Conservation (phyloP, 768 basidiomycete species). For the Amanita jacksonii region DNA sequence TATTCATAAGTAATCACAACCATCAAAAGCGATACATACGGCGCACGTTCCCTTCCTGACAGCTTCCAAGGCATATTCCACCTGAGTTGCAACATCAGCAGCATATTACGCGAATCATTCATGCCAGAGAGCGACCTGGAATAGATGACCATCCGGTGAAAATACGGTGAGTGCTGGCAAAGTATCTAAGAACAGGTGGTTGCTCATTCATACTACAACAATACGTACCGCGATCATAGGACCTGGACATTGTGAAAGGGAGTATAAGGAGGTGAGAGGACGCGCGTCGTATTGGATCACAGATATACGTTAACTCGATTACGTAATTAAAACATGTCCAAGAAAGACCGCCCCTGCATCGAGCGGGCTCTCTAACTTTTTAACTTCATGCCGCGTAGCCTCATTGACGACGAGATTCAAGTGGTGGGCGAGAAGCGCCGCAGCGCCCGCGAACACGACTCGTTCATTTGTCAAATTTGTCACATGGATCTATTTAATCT, state of each 20-base stretch:
- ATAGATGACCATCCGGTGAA: constrained; percentile 97
- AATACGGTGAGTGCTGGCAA: constrained; percentile 86
- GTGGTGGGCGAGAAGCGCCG: constrained; percentile 7
- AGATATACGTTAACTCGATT: constrained; percentile 14
- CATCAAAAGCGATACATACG: constrained; percentile 35
- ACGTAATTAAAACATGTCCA: no score
- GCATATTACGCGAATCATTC: no score
- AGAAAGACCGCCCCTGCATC: no score
- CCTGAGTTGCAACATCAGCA: constrained; percentile 41
- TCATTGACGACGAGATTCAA: constrained; percentile 18
- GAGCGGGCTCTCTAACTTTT: no score
- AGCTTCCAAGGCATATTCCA: constrained; percentile 98
- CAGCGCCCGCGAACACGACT: constrained; percentile 27
- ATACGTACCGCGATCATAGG: constrained; percentile 86
- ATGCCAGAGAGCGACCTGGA: constrained; percentile 54
- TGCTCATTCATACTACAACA: neutral
- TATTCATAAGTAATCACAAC: neutral
- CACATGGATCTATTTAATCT: constrained; percentile 27
- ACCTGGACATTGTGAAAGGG: constrained; percentile 65
- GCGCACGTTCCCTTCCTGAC: constrained; percentile 96
- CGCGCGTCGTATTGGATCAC: constrained; percentile 35
- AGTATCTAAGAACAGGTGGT: neutral
- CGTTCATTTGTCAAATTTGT: constrained; percentile 24
- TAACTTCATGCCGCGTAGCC: neutral
- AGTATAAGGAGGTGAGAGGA: constrained; percentile 16